phyloP scores from a whole-genome alignment of 1,284 basidiomycete genomes.

The Exsudoporus floridanus region DNA sequence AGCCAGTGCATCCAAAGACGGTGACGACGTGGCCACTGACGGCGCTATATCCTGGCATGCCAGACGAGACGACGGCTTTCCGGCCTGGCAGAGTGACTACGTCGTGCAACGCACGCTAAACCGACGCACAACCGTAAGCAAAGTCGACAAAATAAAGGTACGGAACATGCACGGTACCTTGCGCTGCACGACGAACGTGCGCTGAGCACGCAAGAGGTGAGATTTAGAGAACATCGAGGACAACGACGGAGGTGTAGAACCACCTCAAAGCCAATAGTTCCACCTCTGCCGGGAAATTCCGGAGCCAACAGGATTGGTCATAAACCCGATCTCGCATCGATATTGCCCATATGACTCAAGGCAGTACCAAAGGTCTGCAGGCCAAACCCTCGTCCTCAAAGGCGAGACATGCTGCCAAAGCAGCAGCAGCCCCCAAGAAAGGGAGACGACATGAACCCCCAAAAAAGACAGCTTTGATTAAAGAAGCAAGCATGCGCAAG shows the following conservation, averaged over 20 bases:
- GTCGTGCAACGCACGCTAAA: constrained; percentile 71
- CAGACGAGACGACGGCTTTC: constrained; percentile 71
- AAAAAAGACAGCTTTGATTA: constrained; percentile 67
- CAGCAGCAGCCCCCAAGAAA: constrained; percentile 68
- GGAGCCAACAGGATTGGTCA: constrained; percentile 5
- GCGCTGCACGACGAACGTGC: constrained; percentile 41
- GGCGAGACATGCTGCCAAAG: constrained; percentile 57
- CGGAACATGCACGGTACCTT: constrained; percentile 38
- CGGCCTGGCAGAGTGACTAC: constrained; percentile 57
- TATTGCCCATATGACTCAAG: constrained; percentile 47
- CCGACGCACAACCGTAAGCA: not conserved
- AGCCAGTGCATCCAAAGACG: constrained; percentile 96
- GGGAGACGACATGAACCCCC: constrained; percentile 69
- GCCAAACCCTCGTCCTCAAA: constrained; percentile 46
- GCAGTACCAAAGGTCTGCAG: constrained; percentile 67
- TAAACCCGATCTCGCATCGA: not conserved
- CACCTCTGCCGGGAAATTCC: constrained; percentile 30
- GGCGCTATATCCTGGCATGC: constrained; percentile 83
- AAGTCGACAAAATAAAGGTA: not conserved
- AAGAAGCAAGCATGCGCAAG: constrained; percentile 69
- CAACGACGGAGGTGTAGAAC: constrained; percentile 28
- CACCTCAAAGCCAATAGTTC: not conserved
- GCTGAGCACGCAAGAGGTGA: constrained; percentile 52
- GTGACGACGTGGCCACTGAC: constrained; percentile 90
- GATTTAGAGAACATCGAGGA: constrained; percentile 48